These are phyloP conservation scores for Aspergillus japonicus DNA, from an alignment of 2,329 filamentous ascomycete genomes.

Conservation along the genomic window DNA sequence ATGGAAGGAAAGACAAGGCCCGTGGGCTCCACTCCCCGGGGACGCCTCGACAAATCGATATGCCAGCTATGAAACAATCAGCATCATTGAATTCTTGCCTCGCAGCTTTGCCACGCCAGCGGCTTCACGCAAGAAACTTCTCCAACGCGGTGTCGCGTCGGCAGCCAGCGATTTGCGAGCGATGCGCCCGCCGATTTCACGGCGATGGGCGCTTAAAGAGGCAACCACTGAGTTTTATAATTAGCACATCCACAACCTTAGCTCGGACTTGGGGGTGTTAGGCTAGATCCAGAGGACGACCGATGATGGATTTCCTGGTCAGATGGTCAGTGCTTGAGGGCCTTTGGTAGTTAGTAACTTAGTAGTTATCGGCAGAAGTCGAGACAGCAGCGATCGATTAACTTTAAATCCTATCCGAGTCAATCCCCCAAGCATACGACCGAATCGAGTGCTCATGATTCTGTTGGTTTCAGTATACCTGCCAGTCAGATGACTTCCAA, in stretches of 20 bases:
- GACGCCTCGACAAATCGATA: constrained; percentile 13
- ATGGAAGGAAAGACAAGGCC: constrained; percentile 12
- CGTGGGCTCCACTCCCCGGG: constrained; percentile 16
- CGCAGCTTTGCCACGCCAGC: constrained; percentile 21
- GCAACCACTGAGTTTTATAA: constrained; percentile 1
- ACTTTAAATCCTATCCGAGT: constrained; percentile 15
- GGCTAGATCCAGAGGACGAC: background rate
- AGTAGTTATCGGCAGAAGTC: constrained; percentile 1
- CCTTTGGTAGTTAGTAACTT: no score
- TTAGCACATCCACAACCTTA: background rate
- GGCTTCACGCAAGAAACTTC: constrained; percentile 19
- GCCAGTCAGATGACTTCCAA: background rate
- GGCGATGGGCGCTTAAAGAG: constrained; percentile 9
- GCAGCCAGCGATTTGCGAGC: background rate
- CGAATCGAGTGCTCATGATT: no score
- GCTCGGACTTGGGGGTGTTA: background rate
- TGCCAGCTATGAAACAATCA: constrained; percentile 13
- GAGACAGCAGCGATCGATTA: constrained; percentile 11
- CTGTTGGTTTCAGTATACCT: background rate
- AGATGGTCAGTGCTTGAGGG: constrained; percentile 5
- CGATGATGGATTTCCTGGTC: background rate
- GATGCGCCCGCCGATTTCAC: constrained; percentile 6
- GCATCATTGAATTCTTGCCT: constrained; percentile 16
- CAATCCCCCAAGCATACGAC: background rate
- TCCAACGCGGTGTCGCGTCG: constrained; percentile 6